Base-by-base conservation (phyloP, 176 grass and related monocot species). In the Carex cristatella region DNA sequence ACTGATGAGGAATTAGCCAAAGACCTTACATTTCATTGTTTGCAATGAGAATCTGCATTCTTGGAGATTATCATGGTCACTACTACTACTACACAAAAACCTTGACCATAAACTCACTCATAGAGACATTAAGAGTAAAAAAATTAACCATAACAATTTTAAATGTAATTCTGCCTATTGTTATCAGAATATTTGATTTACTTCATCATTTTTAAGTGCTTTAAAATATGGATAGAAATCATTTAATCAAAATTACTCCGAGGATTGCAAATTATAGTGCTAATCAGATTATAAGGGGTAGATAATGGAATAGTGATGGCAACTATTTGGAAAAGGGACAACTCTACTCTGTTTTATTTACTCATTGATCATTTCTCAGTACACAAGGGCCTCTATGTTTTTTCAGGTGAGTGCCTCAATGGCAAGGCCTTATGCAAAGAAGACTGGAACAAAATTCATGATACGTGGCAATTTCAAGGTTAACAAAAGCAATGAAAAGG, bases 351-450 rank as follows among this genome's bases (percentile, higher is more conserved):
- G 27, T 79, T 79, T 79, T 77, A 55, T 15, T 56, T 57, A 35
- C 12, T 55, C 57, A 15, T 57, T 32, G 51, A 32, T 7, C 28
- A 58, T 79, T 77, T 79, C 74, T 58, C 53, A 79, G 33, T 16
- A 77, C 73, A 32, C 73, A 55, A 56, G n/a, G 12, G 13, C 42
- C 42, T 77, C 49, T 77, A 57, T 79, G 51, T 8, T 58, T 57
- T 82, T 82, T 82, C 61, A 82, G 79, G n/a, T 82, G 23, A 42
- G 57, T 65, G 79, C 60, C 65, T 61, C 79, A 42, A 28, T 83
- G 30, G 81, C 81, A n/a, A 83, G 63, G 81, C 81, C 81, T 54
- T 51, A 4, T 46, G 4, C 27, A 18, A 48, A 28, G 65, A 67
- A 54, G 6, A 49, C 16, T 0, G 42, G 44, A 30, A 31, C 63